Evolutionary conservation across 371 early-diverging fungal species (phyloP).

Genomic region (Lichtheimia hyalospora): DNA sequence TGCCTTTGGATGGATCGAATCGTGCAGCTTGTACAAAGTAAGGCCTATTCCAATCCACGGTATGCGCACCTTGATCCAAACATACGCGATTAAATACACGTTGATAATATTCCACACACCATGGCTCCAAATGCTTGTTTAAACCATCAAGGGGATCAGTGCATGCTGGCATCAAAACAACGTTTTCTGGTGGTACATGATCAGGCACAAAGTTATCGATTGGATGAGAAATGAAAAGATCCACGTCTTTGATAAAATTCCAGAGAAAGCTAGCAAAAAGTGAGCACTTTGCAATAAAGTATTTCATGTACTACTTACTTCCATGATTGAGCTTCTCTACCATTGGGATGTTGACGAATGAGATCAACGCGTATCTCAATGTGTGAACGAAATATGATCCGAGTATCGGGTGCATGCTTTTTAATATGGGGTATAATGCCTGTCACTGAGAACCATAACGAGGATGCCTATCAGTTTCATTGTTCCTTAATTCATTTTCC

Average conservation of each 20-base stretch:
- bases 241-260: conserved; percentile 69
- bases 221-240: conserved; percentile 82
- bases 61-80: conserved; percentile 66
- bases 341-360: conserved; percentile 45
- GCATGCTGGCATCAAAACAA: conserved; percentile 72
- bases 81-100: conserved; percentile 76
- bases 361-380: conserved; percentile 82
- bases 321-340: conserved; percentile 67
- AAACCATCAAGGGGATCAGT: conserved; percentile 79
- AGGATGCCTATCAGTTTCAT: neutral
- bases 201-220: conserved; percentile 74
- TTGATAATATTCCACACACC: conserved; percentile 67
- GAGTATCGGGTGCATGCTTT: conserved; percentile 61
- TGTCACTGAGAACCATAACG: conserved; percentile 36
- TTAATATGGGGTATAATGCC: conserved; percentile 79
- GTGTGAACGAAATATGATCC: conserved; percentile 84
- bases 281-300: neutral
- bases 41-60: conserved; percentile 62
- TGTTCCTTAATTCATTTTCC: conserved; percentile 20
- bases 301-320: conserved; percentile 32
- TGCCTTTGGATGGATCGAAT: conserved; percentile 90
- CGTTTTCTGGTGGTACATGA: conserved; percentile 62
- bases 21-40: conserved; percentile 87
- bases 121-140: conserved; percentile 60
- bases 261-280: conserved; percentile 59